Base-by-base conservation (phyloP, 768 basidiomycete genomes). In the Holtermanniella nyarrowii region DNA sequence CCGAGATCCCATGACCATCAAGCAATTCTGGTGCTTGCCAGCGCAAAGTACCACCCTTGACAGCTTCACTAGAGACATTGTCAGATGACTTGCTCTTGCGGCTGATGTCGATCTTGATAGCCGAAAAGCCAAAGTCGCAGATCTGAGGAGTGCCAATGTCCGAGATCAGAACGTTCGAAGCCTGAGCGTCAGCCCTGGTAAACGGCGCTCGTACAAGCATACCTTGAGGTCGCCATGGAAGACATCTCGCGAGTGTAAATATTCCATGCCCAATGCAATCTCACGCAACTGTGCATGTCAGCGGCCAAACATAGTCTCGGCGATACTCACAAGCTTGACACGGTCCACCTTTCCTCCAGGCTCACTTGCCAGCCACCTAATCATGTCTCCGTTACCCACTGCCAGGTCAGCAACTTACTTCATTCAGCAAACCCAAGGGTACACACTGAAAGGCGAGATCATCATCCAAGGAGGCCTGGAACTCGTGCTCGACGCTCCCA, bases 151-250 rank as follows among this genome's bases (percentile, higher is more conserved):
- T 77, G 1, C 78, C 75, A 1, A 76, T 69, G 54, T 85, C 80
- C 57, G 83, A 79, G 13, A 90, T 80, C 1, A 89, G 78, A 14
- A 88, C 78, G 63, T 90, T 89, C 1, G 82, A 76, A 2, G 79
- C 84, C 83, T 80, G 39, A 24, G 7, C 31, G 4, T 14, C 14
- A 37, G 31, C 5, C 4, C 13, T 13, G 42, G n/a, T 42, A 42
- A 21, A 21, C 18, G 53, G n/a, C 13, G 11, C n/a, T 23, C 50
- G 21, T 24, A 44, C 25, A 39, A 14, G 62, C 74, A 48, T 26
- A 83, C 85, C 77, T 87, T 88, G 46, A 89, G 74, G 70, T 88
- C 84, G 0, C 86, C 86, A 63, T 90, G 87, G 55, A 86, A 63
- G 3, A 88, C 78, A 2, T 78, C 81, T 53, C 77, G 71, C 4